Conservation (phyloP, 2,329 filamentous ascomycete genomes). For the Fusarium goolgardi region DNA sequence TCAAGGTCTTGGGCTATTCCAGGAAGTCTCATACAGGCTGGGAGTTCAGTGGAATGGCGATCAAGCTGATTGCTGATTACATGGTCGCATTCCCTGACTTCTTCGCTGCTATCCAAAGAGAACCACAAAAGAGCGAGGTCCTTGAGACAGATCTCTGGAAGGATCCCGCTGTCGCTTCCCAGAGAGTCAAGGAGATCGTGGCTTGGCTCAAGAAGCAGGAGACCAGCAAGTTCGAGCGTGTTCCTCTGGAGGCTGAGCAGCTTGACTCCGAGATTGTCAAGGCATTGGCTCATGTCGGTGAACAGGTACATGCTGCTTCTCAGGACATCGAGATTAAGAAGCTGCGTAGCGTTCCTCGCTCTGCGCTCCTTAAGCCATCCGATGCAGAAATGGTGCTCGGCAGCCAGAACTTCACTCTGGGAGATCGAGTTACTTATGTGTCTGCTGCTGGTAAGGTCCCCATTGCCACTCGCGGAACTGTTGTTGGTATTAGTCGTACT, state of each 20-base stretch:
- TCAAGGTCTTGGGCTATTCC: slow-evolving; percentile 96
- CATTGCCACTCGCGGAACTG: slow-evolving; percentile 89
- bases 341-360: slow-evolving; percentile 83
- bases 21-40: slow-evolving; percentile 87
- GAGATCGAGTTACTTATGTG: slow-evolving; percentile 93
- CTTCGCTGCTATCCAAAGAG: slow-evolving; percentile 86
- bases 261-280: slow-evolving; percentile 91
- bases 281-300: slow-evolving; percentile 80
- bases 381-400: slow-evolving; percentile 95
- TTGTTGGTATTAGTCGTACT: slow-evolving; percentile 93
- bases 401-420: slow-evolving; percentile 83
- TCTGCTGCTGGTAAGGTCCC: slow-evolving; percentile 94
- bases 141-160: slow-evolving; percentile 88
- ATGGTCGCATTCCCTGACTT: slow-evolving; percentile 97
- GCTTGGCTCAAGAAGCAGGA: slow-evolving; percentile 93
- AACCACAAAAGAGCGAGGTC: slow-evolving; percentile 87
- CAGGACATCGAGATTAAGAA: slow-evolving; percentile 71
- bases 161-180: slow-evolving; percentile 74
- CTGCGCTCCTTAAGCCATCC: slow-evolving; percentile 88
- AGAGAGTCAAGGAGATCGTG: slow-evolving; percentile 91
- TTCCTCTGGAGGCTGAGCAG: slow-evolving; percentile 96
- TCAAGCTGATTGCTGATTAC: slow-evolving; percentile 84
- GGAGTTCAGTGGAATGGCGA: slow-evolving; percentile 92
- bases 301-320: slow-evolving; percentile 66
- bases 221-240: slow-evolving; percentile 90